phyloP scores from a whole-genome alignment of 148 eudicot species.

The Polygonum maritimum region DNA sequence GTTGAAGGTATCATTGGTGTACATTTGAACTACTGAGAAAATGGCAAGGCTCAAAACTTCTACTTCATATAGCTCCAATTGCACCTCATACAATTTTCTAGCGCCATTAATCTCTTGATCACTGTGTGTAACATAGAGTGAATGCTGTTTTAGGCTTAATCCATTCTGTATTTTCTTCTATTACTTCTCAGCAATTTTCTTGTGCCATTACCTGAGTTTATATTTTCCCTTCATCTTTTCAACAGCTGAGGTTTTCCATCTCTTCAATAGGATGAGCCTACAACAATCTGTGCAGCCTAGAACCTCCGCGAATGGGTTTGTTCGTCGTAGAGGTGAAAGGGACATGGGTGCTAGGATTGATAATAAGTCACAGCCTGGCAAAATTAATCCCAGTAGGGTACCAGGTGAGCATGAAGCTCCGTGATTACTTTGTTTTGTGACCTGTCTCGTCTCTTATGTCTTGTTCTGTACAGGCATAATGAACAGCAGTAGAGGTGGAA shows the following conservation, averaged over 20 bases:
- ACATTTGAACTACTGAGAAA: background rate
- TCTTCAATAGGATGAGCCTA: constrained; percentile 40
- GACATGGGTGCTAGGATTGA: constrained; percentile 45
- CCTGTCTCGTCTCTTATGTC: constrained; percentile 4
- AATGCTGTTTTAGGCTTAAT: background rate
- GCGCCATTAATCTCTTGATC: background rate
- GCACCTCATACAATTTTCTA: background rate
- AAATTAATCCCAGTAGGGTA: constrained; percentile 34
- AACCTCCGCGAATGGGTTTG: constrained; percentile 61
- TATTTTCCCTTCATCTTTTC: background rate
- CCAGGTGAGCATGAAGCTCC: constrained; percentile 36
- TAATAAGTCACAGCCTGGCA: constrained; percentile 54
- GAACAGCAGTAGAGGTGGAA: constrained; percentile 28
- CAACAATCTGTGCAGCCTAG: constrained; percentile 61
- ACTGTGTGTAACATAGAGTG: background rate
- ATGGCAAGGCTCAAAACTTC: background rate
- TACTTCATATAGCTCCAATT: background rate
- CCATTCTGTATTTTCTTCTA: background rate
- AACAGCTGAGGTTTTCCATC: background rate
- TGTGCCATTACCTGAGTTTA: background rate
- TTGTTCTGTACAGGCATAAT: constrained; percentile 23
- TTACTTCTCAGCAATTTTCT: background rate
- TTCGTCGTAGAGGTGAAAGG: constrained; percentile 51
- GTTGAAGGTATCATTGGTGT: background rate
- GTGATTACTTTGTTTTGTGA: constrained; percentile 5